Conservation (phyloP, 208 protist genomes). For the Trypanosoma boissoni region DNA sequence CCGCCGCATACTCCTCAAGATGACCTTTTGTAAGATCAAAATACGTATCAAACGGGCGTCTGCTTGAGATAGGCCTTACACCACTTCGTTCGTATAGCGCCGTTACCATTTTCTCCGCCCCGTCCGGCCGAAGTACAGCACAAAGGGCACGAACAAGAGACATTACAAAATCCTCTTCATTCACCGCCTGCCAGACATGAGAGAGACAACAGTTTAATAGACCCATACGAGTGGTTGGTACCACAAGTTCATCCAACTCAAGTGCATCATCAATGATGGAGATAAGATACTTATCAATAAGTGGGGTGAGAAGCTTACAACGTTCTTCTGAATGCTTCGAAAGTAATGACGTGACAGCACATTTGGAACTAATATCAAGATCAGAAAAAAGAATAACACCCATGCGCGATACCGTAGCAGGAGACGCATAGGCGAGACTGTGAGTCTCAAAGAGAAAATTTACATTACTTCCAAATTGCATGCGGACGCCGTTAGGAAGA, state of each 20-base stretch:
- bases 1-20: constrained; percentile 61
- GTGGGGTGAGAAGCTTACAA: constrained; percentile 45
- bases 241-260: constrained; percentile 62
- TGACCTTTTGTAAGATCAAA: constrained; percentile 47
- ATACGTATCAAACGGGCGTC: constrained; percentile 89
- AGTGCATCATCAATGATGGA: constrained; percentile 67
- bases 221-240: constrained; percentile 90
- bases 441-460: constrained; percentile 98
- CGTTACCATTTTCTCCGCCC: constrained; percentile 61
- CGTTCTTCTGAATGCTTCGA: constrained; percentile 32
- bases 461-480: constrained; percentile 94
- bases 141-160: constrained; percentile 63
- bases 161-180: constrained; percentile 73
- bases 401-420: constrained; percentile 98
- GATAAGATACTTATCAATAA: constrained; percentile 84
- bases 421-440: constrained; percentile 97
- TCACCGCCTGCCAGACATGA: constrained; percentile 51
- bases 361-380: constrained; percentile 89
- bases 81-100: constrained; percentile 81
- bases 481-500: constrained; percentile 96
- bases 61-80: constrained; percentile 65
- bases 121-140: constrained; percentile 44
- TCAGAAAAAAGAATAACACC: constrained; percentile 96
- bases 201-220: constrained; percentile 85
- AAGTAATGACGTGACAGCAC: constrained; percentile 83